Conservation (phyloP, 2,329 filamentous ascomycete genomes). For the Aspergillus sp. region DNA sequence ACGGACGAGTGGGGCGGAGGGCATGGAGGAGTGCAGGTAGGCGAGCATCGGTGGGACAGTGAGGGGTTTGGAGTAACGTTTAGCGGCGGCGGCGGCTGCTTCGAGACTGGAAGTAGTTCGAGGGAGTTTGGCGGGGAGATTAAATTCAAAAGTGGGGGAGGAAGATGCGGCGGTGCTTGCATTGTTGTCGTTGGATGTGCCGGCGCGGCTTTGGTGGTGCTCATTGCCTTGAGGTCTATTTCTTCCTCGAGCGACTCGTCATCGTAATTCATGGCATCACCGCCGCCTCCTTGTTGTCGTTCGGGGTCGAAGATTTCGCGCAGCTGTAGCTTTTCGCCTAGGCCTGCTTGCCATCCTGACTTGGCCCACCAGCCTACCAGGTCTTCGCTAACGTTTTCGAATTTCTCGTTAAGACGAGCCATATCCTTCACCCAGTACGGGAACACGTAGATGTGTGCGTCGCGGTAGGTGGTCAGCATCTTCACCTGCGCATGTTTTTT, state of each 20-base stretch:
- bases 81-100: neutral
- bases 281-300: slow-evolving; percentile 34
- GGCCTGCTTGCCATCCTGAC: slow-evolving; percentile 75
- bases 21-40: slow-evolving; percentile 58
- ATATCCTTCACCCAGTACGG: slow-evolving; percentile 86
- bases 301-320: slow-evolving; percentile 53
- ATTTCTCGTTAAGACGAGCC: slow-evolving; percentile 65
- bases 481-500: slow-evolving; percentile 65
- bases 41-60: slow-evolving; percentile 66
- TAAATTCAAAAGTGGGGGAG: slow-evolving; percentile 15
- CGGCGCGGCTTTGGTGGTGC: slow-evolving; percentile 41
- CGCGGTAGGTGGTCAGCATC: slow-evolving; percentile 75
- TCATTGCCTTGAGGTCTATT: slow-evolving; percentile 47
- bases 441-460: slow-evolving; percentile 91
- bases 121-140: neutral
- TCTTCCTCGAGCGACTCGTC: slow-evolving; percentile 44
- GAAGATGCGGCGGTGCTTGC: slow-evolving; percentile 15
- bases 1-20: slow-evolving; percentile 60
- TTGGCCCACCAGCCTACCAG: slow-evolving; percentile 95
- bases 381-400: slow-evolving; percentile 86
- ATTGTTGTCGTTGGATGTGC: slow-evolving; percentile 4
- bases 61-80: slow-evolving; percentile 24
- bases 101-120: slow-evolving; percentile 1
- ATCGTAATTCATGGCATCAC: slow-evolving; percentile 29
- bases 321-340: slow-evolving; percentile 69